Conservation (phyloP, 176 grass and related monocot genomes). For the Dendrocalamus sinicus region DNA sequence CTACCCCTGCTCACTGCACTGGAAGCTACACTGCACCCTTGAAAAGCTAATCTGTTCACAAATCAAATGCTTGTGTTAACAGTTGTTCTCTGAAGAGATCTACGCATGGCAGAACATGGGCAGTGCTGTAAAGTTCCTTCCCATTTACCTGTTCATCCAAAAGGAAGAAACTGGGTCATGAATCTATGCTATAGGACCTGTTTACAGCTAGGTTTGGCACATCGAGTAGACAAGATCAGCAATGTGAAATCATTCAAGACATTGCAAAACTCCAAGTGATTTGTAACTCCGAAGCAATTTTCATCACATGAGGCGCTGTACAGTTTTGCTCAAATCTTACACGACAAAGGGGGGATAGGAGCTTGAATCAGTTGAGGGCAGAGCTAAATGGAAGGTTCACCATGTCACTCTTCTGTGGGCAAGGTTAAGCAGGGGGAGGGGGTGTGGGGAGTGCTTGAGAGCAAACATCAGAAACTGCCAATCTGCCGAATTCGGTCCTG, state of each 20-base stretch:
- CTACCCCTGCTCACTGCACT: slow-evolving; percentile 6
- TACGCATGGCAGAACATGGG: slow-evolving; percentile 39
- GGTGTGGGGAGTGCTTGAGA: background rate
- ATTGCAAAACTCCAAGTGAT: slow-evolving; percentile 15
- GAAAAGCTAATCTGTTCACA: slow-evolving; percentile 32
- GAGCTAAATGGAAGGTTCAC: slow-evolving; percentile 20
- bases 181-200: background rate
- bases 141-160: slow-evolving; percentile 38
- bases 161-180: background rate
- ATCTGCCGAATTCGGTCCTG: slow-evolving; percentile 22
- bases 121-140: slow-evolving; percentile 42
- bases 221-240: background rate
- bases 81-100: slow-evolving; percentile 34
- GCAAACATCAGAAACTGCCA: slow-evolving; percentile 31
- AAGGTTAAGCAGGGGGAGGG: background rate
- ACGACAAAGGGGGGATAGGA: background rate
- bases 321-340: slow-evolving; percentile 41
- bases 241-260: background rate
- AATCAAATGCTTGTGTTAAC: slow-evolving; percentile 22
- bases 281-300: background rate
- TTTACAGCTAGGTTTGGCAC: slow-evolving; percentile 1
- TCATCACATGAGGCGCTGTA: slow-evolving; percentile 22
- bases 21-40: background rate
- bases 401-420: background rate
- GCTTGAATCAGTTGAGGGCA: slow-evolving; percentile 18